A percentile compares a stretch with the other conserved stretches of the same genome.
These are phyloP conservation scores for Dalbergia cultrata DNA, from an alignment of 306 rosid species.

Conservation along the genomic window DNA sequence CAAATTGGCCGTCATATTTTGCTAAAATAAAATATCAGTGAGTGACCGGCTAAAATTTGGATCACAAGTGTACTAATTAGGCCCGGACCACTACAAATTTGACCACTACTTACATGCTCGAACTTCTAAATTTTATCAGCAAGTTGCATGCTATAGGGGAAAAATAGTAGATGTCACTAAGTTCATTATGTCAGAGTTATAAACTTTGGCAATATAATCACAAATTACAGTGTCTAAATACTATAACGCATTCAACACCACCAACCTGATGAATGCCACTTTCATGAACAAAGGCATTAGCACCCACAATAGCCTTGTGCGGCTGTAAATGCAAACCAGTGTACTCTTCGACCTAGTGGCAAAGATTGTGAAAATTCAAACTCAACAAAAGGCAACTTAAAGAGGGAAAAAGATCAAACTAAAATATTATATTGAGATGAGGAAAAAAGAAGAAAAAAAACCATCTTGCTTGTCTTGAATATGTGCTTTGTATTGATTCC, in stretches of 20 bases:
- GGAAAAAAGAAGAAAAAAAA: slow-evolving; percentile 13
- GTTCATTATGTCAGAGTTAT: too few species aligned
- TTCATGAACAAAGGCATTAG: slow-evolving; percentile 95
- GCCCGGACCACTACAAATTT: too few species aligned
- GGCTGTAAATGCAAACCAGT: slow-evolving; percentile 86
- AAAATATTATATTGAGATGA: background rate
- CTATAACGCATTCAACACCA: background rate
- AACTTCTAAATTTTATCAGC: too few species aligned
- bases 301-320: slow-evolving; percentile 94
- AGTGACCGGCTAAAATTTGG: too few species aligned
- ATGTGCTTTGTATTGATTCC: slow-evolving; percentile 72
- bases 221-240: too few species aligned
- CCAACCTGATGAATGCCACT: slow-evolving; percentile 99
- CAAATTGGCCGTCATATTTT: too few species aligned
- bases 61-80: too few species aligned
- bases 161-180: too few species aligned
- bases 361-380: slow-evolving; percentile 11
- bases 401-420: background rate
- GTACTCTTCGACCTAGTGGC: slow-evolving; percentile 83
- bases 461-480: slow-evolving; percentile 87
- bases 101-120: too few species aligned
- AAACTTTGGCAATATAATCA: background rate
- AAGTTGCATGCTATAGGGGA: too few species aligned
- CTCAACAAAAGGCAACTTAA: background rate
- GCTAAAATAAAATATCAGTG: too few species aligned